Evolutionary conservation across 1,284 basidiomycete species (phyloP).

Genomic region (Ustilago hordei): DNA sequence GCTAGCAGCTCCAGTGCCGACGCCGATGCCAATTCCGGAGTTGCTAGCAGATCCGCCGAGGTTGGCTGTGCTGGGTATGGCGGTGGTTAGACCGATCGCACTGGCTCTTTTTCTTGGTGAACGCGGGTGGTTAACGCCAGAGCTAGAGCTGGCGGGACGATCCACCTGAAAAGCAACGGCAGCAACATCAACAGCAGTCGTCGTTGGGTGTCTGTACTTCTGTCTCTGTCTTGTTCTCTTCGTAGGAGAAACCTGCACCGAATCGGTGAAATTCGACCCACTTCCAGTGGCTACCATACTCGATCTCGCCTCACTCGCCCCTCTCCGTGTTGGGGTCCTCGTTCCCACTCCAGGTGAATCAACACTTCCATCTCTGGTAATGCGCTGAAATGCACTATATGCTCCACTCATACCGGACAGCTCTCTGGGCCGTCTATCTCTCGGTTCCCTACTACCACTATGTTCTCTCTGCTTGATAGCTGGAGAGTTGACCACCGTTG

Average conservation of each 20-base stretch:
- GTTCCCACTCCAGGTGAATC: constrained; percentile 36
- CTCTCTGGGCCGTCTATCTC: constrained; percentile 43
- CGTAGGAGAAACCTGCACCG: constrained; percentile 39
- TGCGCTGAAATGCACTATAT: constrained; percentile 30
- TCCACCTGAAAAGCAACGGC: constrained; percentile 50
- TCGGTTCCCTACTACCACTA: constrained; percentile 50
- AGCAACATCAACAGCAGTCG: constrained; percentile 64
- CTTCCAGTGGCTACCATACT: constrained; percentile 26
- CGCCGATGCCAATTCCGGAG: constrained; percentile 3
- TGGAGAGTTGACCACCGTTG: constrained; percentile 33
- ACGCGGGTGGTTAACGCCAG: constrained; percentile 3
- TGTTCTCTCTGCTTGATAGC: constrained; percentile 26
- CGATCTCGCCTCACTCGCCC: constrained; percentile 26
- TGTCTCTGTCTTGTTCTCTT: constrained; percentile 26
- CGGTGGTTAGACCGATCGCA: constrained; percentile 17
- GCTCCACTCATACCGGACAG: constrained; percentile 40
- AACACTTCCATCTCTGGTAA: constrained; percentile 45
- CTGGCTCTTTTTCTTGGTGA: constrained; percentile 45
- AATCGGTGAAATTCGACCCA: constrained; percentile 27
- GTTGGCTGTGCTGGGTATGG: constrained; percentile 13
- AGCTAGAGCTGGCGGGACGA: constrained; percentile 1
- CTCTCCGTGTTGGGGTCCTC: constrained; percentile 14
- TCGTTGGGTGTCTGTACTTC: constrained; percentile 51
- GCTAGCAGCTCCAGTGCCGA: constrained; percentile 1
- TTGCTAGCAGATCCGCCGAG: not conserved